These are phyloP conservation scores for Coemansia sp. DNA, from an alignment of 192 early-diverging fungal genomes.

Conservation along the genomic window DNA sequence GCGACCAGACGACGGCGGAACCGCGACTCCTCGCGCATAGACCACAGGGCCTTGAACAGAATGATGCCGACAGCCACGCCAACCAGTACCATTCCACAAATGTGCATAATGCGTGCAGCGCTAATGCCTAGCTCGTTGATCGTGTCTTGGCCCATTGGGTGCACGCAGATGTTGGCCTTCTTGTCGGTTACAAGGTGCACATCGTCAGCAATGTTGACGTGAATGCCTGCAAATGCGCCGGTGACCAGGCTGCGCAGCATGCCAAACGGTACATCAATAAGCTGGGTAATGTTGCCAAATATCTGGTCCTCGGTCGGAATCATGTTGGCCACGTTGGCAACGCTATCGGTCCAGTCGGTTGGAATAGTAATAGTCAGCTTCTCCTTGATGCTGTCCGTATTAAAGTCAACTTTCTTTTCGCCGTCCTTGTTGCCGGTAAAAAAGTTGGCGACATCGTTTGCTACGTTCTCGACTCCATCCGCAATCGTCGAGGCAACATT, in stretches of 20 bases:
- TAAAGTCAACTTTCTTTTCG: constrained; percentile 12
- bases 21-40: constrained; percentile 7
- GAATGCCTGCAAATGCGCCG: constrained; percentile 14
- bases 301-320: constrained; percentile 47
- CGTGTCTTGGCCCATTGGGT: constrained; percentile 33
- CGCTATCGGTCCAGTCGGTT: constrained; percentile 38
- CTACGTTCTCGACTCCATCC: constrained; percentile 10
- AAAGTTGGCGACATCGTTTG: constrained; percentile 19
- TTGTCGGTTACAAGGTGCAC: constrained; percentile 22
- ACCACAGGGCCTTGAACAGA: constrained; percentile 5
- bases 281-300: constrained; percentile 36
- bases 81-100: constrained; percentile 24
- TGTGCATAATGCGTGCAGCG: constrained; percentile 17
- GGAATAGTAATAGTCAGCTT: constrained; percentile 33
- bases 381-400: constrained; percentile 29
- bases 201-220: constrained; percentile 20
- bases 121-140: constrained; percentile 22
- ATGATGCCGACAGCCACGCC: constrained; percentile 18
- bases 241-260: constrained; percentile 24
- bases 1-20: constrained; percentile 26
- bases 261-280: constrained; percentile 44
- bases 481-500: constrained; percentile 23
- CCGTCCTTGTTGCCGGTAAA: constrained; percentile 11
- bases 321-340: constrained; percentile 22
- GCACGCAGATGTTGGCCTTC: constrained; percentile 21